Percentiles rank a stretch among this genome's conserved stretches.
Evolutionary conservation across 768 basidiomycete species (phyloP).

Genomic region (Russula compacta): DNA sequence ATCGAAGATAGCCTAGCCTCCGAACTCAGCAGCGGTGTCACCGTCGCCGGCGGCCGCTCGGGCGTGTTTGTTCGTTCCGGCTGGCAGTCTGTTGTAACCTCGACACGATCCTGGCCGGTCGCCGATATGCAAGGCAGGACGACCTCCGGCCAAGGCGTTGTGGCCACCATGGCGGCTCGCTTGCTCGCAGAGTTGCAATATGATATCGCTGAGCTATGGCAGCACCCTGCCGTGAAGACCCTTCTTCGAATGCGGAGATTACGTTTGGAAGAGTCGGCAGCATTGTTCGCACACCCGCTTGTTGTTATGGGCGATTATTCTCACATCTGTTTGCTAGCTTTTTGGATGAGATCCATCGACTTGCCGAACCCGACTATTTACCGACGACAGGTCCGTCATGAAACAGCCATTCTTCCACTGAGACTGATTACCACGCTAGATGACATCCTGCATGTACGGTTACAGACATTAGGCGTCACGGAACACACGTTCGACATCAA

Average conservation of each 20-base stretch:
- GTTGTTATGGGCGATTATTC: slow-evolving; percentile 1
- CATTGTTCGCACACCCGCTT: slow-evolving; percentile 47
- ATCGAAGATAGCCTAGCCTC: slow-evolving; percentile 60
- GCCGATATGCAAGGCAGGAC: slow-evolving; percentile 28
- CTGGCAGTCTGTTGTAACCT: slow-evolving; percentile 55
- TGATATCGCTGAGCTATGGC: slow-evolving; percentile 59
- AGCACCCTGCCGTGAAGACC: slow-evolving; percentile 52
- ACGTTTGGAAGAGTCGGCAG: slow-evolving; percentile 64
- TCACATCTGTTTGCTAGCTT: slow-evolving; percentile 39
- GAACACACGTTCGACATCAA: slow-evolving; percentile 67
- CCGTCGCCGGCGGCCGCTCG: slow-evolving; percentile 48
- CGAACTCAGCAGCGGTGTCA: slow-evolving; percentile 57
- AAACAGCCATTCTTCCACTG: not conserved
- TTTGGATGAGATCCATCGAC: slow-evolving; percentile 52
- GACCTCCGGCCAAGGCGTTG: slow-evolving; percentile 26
- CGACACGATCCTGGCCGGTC: slow-evolving; percentile 35
- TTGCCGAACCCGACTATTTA: slow-evolving; percentile 59
- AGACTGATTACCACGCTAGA: slow-evolving; percentile 32
- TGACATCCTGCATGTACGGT: slow-evolving; percentile 69
- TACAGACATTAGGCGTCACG: slow-evolving; percentile 72
- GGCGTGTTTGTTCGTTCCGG: slow-evolving; percentile 64
- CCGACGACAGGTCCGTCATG: slow-evolving; percentile 51
- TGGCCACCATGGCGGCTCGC: slow-evolving; percentile 46
- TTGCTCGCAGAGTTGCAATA: slow-evolving; percentile 40
- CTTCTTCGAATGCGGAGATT: slow-evolving; percentile 50